Evolutionary conservation across 2,329 filamentous ascomycete species (phyloP), one percentile per base, ranked within the genome.

Genomic region (Byssothecium circinans): DNA sequence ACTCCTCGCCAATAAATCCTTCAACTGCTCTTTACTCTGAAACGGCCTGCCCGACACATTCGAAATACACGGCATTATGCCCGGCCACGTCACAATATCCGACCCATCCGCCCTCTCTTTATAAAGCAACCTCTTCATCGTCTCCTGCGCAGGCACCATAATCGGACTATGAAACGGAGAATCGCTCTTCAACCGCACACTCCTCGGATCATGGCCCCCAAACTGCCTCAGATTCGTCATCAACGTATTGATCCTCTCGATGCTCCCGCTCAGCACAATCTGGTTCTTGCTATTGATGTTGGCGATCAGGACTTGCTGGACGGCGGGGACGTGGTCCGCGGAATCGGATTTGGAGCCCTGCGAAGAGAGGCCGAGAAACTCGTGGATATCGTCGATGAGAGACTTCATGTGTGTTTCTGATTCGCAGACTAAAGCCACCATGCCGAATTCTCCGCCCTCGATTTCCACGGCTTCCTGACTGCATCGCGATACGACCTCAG

Each of bases 221-320:
- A 96, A 96, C 67, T 95, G 89, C 42, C 91, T 79, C 48, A 97
- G 79, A 67, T 96, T 91, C 10, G 88, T 85, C 43, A 96, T 76
- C 15, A 96, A 82, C 47, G 85, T 86, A 62, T 84, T 85, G 69
- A 96, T 96, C 58, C 85, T 81, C 61, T 86, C 85, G 43, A 96
- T 86, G 70, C 85, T 92, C 29, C 92, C 92, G 65, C 88, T 94
- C 43, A 97, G 78, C 42, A 96, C 92, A 61, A 97, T 95, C 74
- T 97, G 92, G 68, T 96, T 96, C 75, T 91, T 94, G 69, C 86
- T 89, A 75, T 97, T 97, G 74, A 95, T 85, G 72, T 97, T 96
- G 50, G 91, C 92, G 59, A 97, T 91, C 57, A 87, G 78, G 41
- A 96, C 91, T 71, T 95, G 88, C 65, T 94, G 83, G 45, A 95